These are phyloP conservation scores for Saccharomyces jurei DNA, from an alignment of 805 yeast genomes.

Conservation along the genomic window DNA sequence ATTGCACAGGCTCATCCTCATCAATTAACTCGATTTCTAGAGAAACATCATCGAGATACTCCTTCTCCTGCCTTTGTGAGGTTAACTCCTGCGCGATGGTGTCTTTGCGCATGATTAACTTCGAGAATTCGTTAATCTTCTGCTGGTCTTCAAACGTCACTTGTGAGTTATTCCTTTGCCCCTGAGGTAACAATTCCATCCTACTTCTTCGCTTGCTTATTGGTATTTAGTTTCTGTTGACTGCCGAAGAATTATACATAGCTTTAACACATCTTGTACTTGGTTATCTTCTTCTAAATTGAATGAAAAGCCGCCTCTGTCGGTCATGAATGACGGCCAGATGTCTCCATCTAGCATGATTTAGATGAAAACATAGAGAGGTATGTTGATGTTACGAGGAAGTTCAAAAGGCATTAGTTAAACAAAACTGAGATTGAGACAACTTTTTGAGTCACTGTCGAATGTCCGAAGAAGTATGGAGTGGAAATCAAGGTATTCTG, in stretches of 20 bases:
- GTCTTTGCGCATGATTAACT: conserved; percentile 66
- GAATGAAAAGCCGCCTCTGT: neutral
- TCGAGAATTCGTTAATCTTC: conserved; percentile 80
- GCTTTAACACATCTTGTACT: neutral
- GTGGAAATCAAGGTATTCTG: conserved; percentile 42
- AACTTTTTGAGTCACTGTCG: conserved; percentile 4
- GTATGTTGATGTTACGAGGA: neutral
- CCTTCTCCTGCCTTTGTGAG: conserved; percentile 59
- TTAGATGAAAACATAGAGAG: neutral
- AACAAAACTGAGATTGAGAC: neutral
- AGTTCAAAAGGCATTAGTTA: neutral
- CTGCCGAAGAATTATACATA: neutral
- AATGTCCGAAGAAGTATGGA: conserved; percentile 27
- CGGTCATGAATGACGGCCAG: neutral
- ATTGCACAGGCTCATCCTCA: conserved; percentile 61
- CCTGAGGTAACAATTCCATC: conserved; percentile 34
- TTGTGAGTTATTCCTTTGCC: conserved; percentile 33
- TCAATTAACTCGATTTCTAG: conserved; percentile 83
- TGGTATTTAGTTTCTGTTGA: conserved; percentile 1
- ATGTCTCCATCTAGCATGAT: neutral
- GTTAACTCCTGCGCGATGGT: conserved; percentile 42
- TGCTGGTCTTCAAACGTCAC: conserved; percentile 66
- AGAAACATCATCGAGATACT: conserved; percentile 77
- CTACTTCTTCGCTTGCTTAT: neutral
- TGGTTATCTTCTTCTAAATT: neutral